Conservation (phyloP, 2,329 filamentous ascomycete species). For the Lachnellula occidentalis region DNA sequence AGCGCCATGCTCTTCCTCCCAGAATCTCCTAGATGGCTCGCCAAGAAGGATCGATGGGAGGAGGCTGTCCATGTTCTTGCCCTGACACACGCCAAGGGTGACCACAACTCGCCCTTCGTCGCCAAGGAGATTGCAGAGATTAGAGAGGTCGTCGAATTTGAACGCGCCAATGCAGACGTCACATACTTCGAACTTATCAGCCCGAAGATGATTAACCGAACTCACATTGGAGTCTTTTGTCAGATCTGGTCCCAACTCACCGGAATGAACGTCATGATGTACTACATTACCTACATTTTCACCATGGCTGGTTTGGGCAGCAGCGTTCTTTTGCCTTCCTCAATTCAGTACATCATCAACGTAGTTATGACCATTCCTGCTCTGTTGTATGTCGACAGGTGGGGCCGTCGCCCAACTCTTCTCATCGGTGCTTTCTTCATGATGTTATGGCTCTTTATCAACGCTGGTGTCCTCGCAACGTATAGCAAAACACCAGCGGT, state of each 20-base stretch:
- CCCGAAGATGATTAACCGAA: slow-evolving; percentile 69
- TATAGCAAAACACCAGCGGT: slow-evolving; percentile 35
- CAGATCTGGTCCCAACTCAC: slow-evolving; percentile 75
- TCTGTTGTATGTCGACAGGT: slow-evolving; percentile 67
- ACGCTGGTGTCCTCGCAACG: slow-evolving; percentile 40
- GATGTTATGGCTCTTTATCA: slow-evolving; percentile 39
- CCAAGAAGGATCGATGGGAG: slow-evolving; percentile 56
- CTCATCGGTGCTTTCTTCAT: slow-evolving; percentile 46
- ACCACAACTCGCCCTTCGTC: slow-evolving; percentile 61
- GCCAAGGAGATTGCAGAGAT: slow-evolving; percentile 66
- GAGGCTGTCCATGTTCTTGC: slow-evolving; percentile 42
- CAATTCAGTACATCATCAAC: slow-evolving; percentile 74
- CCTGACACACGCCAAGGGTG: slow-evolving; percentile 57
- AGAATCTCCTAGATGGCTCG: slow-evolving; percentile 59
- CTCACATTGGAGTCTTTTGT: slow-evolving; percentile 63
- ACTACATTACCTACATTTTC: slow-evolving; percentile 52
- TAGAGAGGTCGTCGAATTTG: slow-evolving; percentile 70
- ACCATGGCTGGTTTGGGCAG: slow-evolving; percentile 63
- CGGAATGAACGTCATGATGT: slow-evolving; percentile 67
- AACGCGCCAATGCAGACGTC: slow-evolving; percentile 62
- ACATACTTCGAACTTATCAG: slow-evolving; percentile 67
- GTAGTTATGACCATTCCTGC: slow-evolving; percentile 74
- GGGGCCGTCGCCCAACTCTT: slow-evolving; percentile 66
- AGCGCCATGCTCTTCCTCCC: slow-evolving; percentile 55
- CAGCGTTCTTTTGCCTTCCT: slow-evolving; percentile 57